Conservation (phyloP, 75 land plant genomes). For the Pinus albicaulis region DNA sequence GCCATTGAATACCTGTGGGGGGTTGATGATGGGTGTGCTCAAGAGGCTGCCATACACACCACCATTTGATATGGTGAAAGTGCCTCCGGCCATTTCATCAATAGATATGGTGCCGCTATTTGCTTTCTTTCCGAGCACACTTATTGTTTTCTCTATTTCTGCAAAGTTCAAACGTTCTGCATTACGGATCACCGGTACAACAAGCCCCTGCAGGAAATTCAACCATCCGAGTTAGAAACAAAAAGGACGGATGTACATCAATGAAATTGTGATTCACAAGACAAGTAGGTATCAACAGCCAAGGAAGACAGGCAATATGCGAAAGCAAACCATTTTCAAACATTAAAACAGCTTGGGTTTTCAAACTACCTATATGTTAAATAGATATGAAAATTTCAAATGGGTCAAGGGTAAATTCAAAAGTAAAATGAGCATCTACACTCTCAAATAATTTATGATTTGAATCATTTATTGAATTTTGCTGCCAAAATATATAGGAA, state of each 20-base stretch:
- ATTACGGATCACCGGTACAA: constrained; percentile 89
- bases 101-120: constrained; percentile 93
- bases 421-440: no score
- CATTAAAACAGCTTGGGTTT: no score
- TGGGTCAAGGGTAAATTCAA: no score
- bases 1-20: constrained; percentile 72
- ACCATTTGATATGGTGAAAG: constrained; percentile 98
- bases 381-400: no score
- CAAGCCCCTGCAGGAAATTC: constrained; percentile 68
- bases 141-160: constrained; percentile 89
- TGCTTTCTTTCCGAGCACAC: constrained; percentile 87
- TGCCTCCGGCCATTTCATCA: constrained; percentile 99
- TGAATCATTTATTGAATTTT: no score
- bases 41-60: constrained; percentile 98
- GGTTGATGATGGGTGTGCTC: constrained; percentile 98
- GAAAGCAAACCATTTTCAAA: no score
- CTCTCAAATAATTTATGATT: no score
- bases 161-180: constrained; percentile 93
- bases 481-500: no score
- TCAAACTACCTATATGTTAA: no score
- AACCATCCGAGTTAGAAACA: background rate
- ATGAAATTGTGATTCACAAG: no score
- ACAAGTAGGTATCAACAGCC: no score
- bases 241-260: background rate
- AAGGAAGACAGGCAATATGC: no score